Base-by-base conservation (phyloP, 176 grass and related monocot genomes). In the Tillandsia fasciculata region DNA sequence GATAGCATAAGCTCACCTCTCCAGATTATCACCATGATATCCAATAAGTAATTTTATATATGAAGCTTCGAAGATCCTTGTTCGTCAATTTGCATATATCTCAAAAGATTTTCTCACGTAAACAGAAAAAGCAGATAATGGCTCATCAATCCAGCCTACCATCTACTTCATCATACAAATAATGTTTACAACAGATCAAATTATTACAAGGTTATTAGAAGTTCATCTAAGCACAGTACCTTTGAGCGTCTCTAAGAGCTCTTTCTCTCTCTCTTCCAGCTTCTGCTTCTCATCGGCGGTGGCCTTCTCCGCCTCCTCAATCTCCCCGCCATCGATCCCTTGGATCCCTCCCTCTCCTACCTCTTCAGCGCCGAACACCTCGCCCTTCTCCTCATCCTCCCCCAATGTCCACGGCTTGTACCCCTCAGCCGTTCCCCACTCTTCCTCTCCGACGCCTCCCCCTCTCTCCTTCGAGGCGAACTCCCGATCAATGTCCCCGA, bases 191-290 rank as follows among this genome's bases (percentile, higher is more conserved):
- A 65, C 50, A 67, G 14, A 66, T 27, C 52, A 58, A 57, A 26
- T 52, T 57, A 75, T 26, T 12, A 2, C n/a, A 66, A 47, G 72
- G 54, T 61, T 68, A 10, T 56, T 8, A 22, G 15, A 71, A 79
- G 69, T n/a, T 73, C 1, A 50, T 7, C 10, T 74, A 53, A 29
- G 70, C 26, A 76, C 11, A 29, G 79, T 76, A 92, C 93, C 93
- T 97, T 87, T 87, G 15, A 92, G 68, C 48, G 66, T 83, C 54
- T 80, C 88, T 81, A 85, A 84, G 11, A 90, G 74, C 71, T 97
- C 86, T 70, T 87, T 77, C 77, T 92, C 89, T 65, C 73, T 89
- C 63, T 63, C 70, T 53, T 84, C 76, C 53, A 79, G 12, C 12
- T 75, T 53, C 47, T 72, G 54, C 42, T 64, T 54, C 57, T 84